Base-by-base conservation (phyloP, 129 eudicot genomes). In the Pulicaria dysenterica region DNA sequence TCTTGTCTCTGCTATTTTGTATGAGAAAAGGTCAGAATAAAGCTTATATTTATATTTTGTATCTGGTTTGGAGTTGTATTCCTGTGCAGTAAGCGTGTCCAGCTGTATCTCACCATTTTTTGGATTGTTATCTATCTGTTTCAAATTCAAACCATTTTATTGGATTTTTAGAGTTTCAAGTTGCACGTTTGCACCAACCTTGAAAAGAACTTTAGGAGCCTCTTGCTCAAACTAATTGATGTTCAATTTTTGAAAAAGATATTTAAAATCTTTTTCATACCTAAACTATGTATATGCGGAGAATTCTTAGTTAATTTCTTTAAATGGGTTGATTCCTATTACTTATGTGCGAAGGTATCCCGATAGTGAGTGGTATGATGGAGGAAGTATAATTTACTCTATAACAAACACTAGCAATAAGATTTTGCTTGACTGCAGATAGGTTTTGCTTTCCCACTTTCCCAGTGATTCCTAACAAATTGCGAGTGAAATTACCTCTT, bases 1-100 rank as follows among this genome's bases (percentile, higher is more conserved):
- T 83, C 98, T 93, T 58, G 98, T 93, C 31, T 93, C 98, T 80
- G 98, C 98, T 37, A 44, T 93, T 68, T 83, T 89, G 10, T 93
- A 93, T 41, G 98, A 93, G 89, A 93, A 93, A 80, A 93, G 98
- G 98, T 92, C 44, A 9, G 89, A 63, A 44, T 58, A 17, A 39
- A 61, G 40, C 55, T 67, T 69, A 3, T 3, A 3, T 40, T 19
- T 56, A 60, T 11, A 58, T 43, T 6, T 0, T 49, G 15, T 47
- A 14, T 62, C n/a, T 76, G 64, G 15, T 47, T 57, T 67, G 17
- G 50, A 8, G 8, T 44, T 24, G 60, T 17, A 36, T 10, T 44
- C 34, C 10, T 42, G 12, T 34, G 6, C 5, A 47, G 19, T 39
- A 39, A 7, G 31, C 43, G 12, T 53, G 65, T 46, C 42, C 16